Base-by-base conservation (phyloP, 164 flowering plant species). In the Macadamia tetraphylla region DNA sequence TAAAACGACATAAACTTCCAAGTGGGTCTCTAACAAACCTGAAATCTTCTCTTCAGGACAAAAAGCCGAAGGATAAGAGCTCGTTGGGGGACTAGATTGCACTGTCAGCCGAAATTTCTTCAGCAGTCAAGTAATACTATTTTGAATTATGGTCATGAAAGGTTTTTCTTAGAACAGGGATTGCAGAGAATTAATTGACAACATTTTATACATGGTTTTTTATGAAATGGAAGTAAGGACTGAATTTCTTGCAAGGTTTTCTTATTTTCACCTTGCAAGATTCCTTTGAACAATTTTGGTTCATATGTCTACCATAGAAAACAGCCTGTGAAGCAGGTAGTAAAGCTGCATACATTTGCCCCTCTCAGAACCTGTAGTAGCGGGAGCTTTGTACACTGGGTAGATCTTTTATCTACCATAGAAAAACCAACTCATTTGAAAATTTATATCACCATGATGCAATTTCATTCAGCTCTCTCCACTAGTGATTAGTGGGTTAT, bases 71-170 rank as follows among this genome's bases (percentile, higher is more conserved):
- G 97, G 97, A 18, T 97, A 94, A 74, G 91, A 85, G 63, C 83
- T 94, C 7, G 73, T 94, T 69, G 99, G 97, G 14, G 99, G 97
- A 55, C 86, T 94, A 40, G 91, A 94, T 76, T 92, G 97, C 78
- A 86, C 87, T 6, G 96, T 94, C 44, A 96, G 90, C 67, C 83
- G 99, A 12, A 94, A 92, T 70, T 94, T 83, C 80, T 94, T 94
- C 79, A 97, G 99, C 35, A 84, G 97, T 74, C 99, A 94, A 91
- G 99, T 89, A 76, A 46, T 7, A 52, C 3, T 64, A n/a, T 42
- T 70, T 51, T 63, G 64, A 52, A 14, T 56, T 18, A 2, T 35
- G 5, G 3, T 35, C 3, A 6, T n/a, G 35, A 10, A 49, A n/a
- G 35, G 6, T 46, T 11, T 3, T 8, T 8, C 9, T 8, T 8